Percentiles rank a stretch among this genome's conserved stretches.
Evolutionary conservation across 2,329 filamentous ascomycete species (phyloP).

Genomic region (Aquanectria penicillioides): DNA sequence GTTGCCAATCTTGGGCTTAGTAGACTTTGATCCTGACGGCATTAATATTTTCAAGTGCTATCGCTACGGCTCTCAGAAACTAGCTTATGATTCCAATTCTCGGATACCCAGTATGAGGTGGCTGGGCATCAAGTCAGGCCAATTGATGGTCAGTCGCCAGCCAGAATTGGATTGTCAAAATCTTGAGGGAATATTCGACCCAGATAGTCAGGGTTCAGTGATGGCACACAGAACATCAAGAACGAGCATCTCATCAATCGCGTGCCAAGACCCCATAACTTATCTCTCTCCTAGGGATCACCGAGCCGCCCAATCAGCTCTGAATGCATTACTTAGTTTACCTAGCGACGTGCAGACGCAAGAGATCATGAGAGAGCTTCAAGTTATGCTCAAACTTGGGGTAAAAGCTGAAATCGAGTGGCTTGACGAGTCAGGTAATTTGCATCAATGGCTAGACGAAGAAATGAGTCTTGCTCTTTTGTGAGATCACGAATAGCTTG

Average conservation of each 20-base stretch:
- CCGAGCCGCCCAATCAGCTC: constrained; percentile 62
- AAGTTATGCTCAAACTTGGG: constrained; percentile 78
- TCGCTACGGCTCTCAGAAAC: constrained; percentile 71
- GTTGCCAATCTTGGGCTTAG: constrained; percentile 69
- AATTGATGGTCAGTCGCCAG: constrained; percentile 46
- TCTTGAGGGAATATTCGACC: not conserved
- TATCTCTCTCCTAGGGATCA: constrained; percentile 67
- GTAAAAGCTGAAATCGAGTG: constrained; percentile 83
- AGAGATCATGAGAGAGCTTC: constrained; percentile 66
- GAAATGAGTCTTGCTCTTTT: constrained; percentile 44
- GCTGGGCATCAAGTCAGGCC: constrained; percentile 67
- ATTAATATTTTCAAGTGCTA: constrained; percentile 79
- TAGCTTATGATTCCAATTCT: constrained; percentile 67
- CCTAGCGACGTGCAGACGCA: constrained; percentile 44
- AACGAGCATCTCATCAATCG: constrained; percentile 38
- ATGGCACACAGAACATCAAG: not conserved
- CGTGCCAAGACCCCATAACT: constrained; percentile 42
- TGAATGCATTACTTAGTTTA: constrained; percentile 54
- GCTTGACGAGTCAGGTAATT: constrained; percentile 65
- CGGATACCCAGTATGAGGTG: constrained; percentile 65
- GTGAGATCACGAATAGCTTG: not conserved
- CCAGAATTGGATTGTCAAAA: not conserved
- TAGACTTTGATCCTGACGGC: constrained; percentile 83
- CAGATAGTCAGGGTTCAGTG: constrained; percentile 20
- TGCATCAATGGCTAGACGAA: constrained; percentile 61